Percentiles rank a stretch among this genome's conserved stretches.
Evolutionary conservation across 352 stramenopile genomes (phyloP).

Genomic region (Phytophthora chlamydospora): DNA sequence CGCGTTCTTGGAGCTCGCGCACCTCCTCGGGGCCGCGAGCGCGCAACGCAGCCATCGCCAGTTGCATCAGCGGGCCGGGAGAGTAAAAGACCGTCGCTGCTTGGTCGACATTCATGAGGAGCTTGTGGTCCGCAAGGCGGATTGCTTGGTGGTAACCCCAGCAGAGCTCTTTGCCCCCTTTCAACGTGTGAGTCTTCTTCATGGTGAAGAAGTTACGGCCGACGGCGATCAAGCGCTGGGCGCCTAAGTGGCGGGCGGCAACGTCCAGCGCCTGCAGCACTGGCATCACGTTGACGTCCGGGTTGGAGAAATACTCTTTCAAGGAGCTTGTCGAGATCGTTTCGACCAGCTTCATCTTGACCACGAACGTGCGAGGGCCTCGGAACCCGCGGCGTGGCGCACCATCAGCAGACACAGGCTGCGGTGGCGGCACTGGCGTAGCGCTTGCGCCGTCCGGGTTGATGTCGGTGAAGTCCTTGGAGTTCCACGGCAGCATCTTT

Average conservation of each 20-base stretch:
- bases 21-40: constrained; percentile 36
- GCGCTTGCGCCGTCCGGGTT: constrained; percentile 41
- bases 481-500: constrained; percentile 43
- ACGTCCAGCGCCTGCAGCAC: constrained; percentile 72
- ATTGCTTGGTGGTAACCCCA: constrained; percentile 79
- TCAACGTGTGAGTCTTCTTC: constrained; percentile 60
- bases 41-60: constrained; percentile 47
- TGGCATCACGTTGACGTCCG: constrained; percentile 57
- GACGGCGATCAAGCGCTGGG: constrained; percentile 58
- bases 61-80: constrained; percentile 47
- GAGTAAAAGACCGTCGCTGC: constrained; percentile 72
- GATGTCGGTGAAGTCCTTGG: constrained; percentile 50
- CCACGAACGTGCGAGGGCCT: constrained; percentile 55
- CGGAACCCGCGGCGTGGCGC: constrained; percentile 27
- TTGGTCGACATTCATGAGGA: constrained; percentile 76
- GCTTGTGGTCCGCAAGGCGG: constrained; percentile 49
- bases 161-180: constrained; percentile 66
- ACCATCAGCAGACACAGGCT: constrained; percentile 15
- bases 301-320: constrained; percentile 49
- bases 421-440: constrained; percentile 10
- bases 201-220: constrained; percentile 77
- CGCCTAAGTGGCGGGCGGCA: constrained; percentile 56
- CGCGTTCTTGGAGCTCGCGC: constrained; percentile 42
- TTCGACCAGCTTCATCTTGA: constrained; percentile 69
- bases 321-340: constrained; percentile 53